Conservation (phyloP, 1,284 basidiomycete genomes). For the Cryptococcus depauperatus region DNA sequence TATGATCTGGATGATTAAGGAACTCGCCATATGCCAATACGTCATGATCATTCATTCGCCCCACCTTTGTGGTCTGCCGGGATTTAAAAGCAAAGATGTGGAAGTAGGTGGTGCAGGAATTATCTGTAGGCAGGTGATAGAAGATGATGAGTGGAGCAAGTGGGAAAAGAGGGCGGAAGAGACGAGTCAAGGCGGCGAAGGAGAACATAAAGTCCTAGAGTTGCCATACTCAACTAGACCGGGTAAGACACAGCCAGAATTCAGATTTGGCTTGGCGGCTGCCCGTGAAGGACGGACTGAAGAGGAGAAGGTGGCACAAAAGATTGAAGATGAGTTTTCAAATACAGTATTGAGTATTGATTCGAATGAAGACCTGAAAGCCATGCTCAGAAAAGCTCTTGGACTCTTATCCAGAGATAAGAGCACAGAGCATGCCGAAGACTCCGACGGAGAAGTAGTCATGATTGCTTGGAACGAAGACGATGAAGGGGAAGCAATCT, state of each 20-base stretch:
- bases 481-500: conserved; percentile 9
- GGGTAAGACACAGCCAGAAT: conserved; percentile 3
- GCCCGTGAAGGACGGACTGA: not conserved
- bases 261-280: conserved; percentile 8
- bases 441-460: conserved; percentile 9
- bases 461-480: conserved; percentile 15
- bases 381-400: conserved; percentile 9
- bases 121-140: conserved; percentile 38
- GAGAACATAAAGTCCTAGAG: not conserved
- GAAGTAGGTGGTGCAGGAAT: conserved; percentile 33
- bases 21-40: conserved; percentile 80
- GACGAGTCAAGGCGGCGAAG: not conserved
- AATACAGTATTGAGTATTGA: conserved; percentile 5
- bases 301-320: not conserved
- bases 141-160: conserved; percentile 30
- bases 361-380: conserved; percentile 4
- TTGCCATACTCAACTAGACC: not conserved
- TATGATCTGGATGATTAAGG: conserved; percentile 76
- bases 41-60: conserved; percentile 87
- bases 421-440: not conserved
- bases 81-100: conserved; percentile 63
- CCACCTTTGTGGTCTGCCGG: conserved; percentile 79
- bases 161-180: conserved; percentile 13
- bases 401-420: conserved; percentile 3
- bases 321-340: conserved; percentile 3